Evolutionary conservation across 805 yeast genomes (phyloP).

Genomic region (Schwanniomyces yamadae): DNA sequence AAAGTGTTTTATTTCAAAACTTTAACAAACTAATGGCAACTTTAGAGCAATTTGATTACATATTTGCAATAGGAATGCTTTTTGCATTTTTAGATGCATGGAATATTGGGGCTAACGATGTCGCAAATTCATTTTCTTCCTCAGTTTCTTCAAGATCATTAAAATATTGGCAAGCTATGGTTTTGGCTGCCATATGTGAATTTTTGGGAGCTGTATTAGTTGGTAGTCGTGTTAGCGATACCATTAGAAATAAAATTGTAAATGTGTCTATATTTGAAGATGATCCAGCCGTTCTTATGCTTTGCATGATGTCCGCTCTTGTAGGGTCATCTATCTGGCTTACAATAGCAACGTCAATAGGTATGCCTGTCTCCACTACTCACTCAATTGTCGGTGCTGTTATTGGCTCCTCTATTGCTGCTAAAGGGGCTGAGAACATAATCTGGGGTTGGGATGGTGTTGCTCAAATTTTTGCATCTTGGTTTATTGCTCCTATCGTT

Average conservation of each 20-base stretch:
- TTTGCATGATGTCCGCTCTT: slow-evolving; percentile 72
- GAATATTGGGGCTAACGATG: slow-evolving; percentile 82
- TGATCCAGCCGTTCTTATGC: slow-evolving; percentile 70
- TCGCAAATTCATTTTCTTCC: slow-evolving; percentile 77
- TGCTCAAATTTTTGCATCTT: slow-evolving; percentile 70
- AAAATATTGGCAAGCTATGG: slow-evolving; percentile 74
- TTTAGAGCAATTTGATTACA: slow-evolving; percentile 62
- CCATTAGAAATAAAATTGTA: slow-evolving; percentile 65
- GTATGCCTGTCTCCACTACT: slow-evolving; percentile 81
- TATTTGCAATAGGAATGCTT: slow-evolving; percentile 66
- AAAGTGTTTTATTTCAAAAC: not conserved
- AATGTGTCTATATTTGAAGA: slow-evolving; percentile 47
- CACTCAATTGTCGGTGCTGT: slow-evolving; percentile 77
- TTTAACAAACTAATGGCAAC: slow-evolving; percentile 20
- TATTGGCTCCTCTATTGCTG: slow-evolving; percentile 73
- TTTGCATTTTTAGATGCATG: slow-evolving; percentile 78
- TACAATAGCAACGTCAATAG: slow-evolving; percentile 60
- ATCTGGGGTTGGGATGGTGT: slow-evolving; percentile 79
- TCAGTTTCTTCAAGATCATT: slow-evolving; percentile 70
- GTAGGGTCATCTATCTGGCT: slow-evolving; percentile 75
- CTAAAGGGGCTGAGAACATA: slow-evolving; percentile 59
- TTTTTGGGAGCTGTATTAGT: slow-evolving; percentile 73
- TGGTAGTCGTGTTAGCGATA: slow-evolving; percentile 72
- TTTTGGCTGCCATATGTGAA: slow-evolving; percentile 68
- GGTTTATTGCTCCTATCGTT: slow-evolving; percentile 74